Conservation (phyloP, 2,329 filamentous ascomycete species). For the Penicillium decumbens region DNA sequence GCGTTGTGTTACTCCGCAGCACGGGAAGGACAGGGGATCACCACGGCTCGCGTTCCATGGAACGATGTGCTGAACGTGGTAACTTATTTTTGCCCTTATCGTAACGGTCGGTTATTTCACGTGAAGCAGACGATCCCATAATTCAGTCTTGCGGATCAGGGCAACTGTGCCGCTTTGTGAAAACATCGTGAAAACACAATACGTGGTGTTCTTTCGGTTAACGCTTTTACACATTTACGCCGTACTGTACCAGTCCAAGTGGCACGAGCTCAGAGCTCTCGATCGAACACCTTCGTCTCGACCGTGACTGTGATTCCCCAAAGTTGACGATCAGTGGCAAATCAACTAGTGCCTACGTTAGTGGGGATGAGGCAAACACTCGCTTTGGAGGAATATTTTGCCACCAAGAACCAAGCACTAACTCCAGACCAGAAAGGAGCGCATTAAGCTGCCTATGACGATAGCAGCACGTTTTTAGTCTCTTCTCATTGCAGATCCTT, state of each 20-base stretch:
- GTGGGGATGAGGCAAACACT: not conserved
- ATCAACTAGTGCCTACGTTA: not conserved
- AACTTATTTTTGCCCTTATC: not conserved
- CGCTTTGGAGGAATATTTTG: not conserved
- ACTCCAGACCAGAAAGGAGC: no score
- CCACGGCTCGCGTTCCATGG: not conserved
- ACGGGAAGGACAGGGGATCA: not conserved
- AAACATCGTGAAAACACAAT: not conserved
- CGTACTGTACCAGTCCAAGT: not conserved
- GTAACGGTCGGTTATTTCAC: not conserved
- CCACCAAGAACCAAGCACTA: not conserved
- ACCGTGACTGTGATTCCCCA: not conserved
- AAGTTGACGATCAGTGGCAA: conserved; percentile 8
- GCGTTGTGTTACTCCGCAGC: conserved; percentile 17
- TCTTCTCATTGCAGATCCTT: conserved; percentile 16
- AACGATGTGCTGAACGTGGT: no score
- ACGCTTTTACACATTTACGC: not conserved
- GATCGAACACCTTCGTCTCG: conserved; percentile 1
- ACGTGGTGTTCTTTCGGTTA: not conserved
- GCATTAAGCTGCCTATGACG: not conserved
- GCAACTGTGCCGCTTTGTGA: not conserved
- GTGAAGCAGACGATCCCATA: not conserved
- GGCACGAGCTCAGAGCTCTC: not conserved
- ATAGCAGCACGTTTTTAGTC: conserved; percentile 5
- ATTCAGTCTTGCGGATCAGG: not conserved